Base-by-base conservation (phyloP, 768 basidiomycete species). In the Russula compacta region DNA sequence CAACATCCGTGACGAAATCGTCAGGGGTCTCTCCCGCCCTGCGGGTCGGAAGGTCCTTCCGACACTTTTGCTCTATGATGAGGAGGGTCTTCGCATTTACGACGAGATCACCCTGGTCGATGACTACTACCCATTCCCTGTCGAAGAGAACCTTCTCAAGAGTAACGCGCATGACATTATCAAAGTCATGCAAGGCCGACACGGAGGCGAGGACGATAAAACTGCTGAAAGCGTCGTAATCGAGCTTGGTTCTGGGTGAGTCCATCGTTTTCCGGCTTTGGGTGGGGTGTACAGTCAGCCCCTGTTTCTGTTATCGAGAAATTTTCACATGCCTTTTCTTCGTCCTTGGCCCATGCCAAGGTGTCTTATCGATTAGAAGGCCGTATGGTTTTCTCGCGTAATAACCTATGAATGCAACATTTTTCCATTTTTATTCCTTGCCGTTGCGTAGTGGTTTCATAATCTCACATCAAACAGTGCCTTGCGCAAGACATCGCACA, bases 231-330 rank as follows among this genome's bases (percentile, higher is more conserved):
- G 83, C 56, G 79, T 85, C 54, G 78, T 97, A 7, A 78, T 98
- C 44, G 95, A 98, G 70, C 80, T 98, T n/a, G 95, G 95, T 47
- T 91, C 94, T 9, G 95, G 95, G 92, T 94, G 72, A 79, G 90
- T 81, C 29, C 59, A 39, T 11, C 33, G 8, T 21, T 7, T 4
- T 0, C 40, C 15, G 15, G 8, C 42, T 7, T 6, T 17, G 17
- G 17, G 15, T 0, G 40, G 17, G 53, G 2, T 15, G 35, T 38
- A 2, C 54, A 14, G 9, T 35, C 53, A 4, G 2, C 40, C 53
- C 42, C 17, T 54, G 32, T 44, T 4, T 33, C 35, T 11, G 40
- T 11, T 1, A 46, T 46, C 29, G 14, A 4, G 4, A 17, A 7
- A 43, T 43, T 43, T 43, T 6, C n/a, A 8, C 19, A 4, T 50